Conservation (phyloP, 129 eudicot species). For the Flaveria brownii region DNA sequence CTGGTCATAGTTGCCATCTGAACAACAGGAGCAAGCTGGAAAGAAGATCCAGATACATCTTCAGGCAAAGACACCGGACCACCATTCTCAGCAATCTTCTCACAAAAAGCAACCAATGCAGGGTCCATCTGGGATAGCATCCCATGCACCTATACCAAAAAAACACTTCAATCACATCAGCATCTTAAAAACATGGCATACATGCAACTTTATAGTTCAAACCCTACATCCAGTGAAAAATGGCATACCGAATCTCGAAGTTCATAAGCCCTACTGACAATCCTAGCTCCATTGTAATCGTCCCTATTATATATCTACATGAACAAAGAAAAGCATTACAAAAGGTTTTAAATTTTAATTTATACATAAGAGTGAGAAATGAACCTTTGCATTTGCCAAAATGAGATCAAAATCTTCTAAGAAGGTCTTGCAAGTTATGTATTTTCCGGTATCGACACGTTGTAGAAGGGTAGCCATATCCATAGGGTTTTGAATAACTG, state of each 20-base stretch:
- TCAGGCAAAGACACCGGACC: conserved; percentile 76
- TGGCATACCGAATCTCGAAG: conserved; percentile 92
- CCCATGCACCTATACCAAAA: conserved; percentile 73
- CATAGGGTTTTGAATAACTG: conserved; percentile 94
- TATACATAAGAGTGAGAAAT: background rate
- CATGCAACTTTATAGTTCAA: conserved; percentile 4
- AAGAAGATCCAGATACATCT: conserved; percentile 49
- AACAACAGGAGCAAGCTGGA: conserved; percentile 62
- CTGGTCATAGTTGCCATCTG: conserved; percentile 67
- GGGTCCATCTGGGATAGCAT: conserved; percentile 98
- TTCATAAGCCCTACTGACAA: conserved; percentile 94
- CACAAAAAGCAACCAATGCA: conserved; percentile 84
- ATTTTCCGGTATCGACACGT: conserved; percentile 87
- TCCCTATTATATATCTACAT: conserved; percentile 87
- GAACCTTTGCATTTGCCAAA: conserved; percentile 86
- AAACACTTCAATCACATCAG: conserved; percentile 12
- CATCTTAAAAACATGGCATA: background rate
- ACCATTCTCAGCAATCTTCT: conserved; percentile 89
- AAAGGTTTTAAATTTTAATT: background rate
- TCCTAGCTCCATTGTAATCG: conserved; percentile 96
- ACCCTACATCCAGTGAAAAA: background rate
- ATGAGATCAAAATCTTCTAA: conserved; percentile 90
- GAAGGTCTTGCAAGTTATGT: conserved; percentile 75
- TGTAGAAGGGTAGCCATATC: conserved; percentile 92
- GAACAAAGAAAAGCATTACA: conserved; percentile 23